Conservation (phyloP, 192 early-diverging fungal species). For the Podila epicladia region DNA sequence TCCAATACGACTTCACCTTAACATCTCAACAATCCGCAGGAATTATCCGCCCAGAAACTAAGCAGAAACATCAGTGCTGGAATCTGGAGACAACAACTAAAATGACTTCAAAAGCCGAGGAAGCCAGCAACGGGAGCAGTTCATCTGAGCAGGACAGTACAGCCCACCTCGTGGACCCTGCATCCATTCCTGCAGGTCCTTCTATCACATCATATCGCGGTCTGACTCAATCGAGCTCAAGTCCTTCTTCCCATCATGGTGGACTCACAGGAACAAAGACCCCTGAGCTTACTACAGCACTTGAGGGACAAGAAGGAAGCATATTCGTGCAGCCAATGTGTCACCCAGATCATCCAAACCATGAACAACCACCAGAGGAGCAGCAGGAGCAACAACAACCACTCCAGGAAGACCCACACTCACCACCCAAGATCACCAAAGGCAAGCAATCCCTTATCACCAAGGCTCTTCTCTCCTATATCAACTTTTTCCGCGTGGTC, state of each 20-base stretch:
- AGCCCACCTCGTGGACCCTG: background rate
- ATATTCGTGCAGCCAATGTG: background rate
- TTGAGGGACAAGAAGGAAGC: background rate
- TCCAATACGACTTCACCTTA: background rate
- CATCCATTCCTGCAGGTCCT: background rate
- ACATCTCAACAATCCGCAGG: background rate
- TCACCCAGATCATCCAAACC: background rate
- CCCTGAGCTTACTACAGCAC: background rate
- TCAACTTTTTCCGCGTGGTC: slow-evolving; percentile 37
- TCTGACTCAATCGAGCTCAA: background rate
- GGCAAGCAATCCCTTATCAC: slow-evolving; percentile 23
- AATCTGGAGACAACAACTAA: too few species aligned
- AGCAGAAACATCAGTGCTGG: background rate
- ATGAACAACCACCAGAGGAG: background rate
- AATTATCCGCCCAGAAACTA: background rate
- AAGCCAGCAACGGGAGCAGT: too few species aligned
- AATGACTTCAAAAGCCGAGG: too few species aligned
- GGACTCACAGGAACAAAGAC: too few species aligned
- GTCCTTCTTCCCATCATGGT: too few species aligned
- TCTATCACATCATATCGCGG: slow-evolving; percentile 3
- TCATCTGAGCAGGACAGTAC: background rate
- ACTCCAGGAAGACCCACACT: background rate
- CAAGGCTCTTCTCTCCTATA: slow-evolving; percentile 31
- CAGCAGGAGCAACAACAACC: background rate
- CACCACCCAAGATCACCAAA: background rate